A percentile compares a stretch with the other conserved stretches of the same genome.
phyloP scores from a whole-genome alignment of 2,329 filamentous ascomycete species.

The Colletotrichum spinosum region DNA sequence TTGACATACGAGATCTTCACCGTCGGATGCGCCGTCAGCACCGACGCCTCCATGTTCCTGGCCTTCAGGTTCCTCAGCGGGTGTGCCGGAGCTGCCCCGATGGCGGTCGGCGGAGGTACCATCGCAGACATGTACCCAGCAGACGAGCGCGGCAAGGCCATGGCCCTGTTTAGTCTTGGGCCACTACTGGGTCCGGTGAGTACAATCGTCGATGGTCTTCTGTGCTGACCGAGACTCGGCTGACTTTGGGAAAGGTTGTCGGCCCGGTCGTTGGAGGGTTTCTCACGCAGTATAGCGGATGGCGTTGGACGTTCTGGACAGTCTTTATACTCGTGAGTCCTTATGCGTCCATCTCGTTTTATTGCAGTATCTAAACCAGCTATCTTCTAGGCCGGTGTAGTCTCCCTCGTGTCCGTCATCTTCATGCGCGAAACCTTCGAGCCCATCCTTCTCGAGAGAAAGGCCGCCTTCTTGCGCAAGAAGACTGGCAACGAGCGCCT shows the following conservation, averaged over 20 bases:
- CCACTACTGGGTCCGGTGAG: conserved; percentile 48
- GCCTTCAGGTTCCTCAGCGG: conserved; percentile 47
- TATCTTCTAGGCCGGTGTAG: conserved; percentile 46
- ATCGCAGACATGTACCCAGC: conserved; percentile 49
- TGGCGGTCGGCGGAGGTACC: conserved; percentile 49
- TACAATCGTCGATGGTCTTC: neutral
- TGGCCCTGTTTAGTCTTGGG: conserved; percentile 50
- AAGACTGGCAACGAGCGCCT: conserved; percentile 64
- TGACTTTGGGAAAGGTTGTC: conserved; percentile 19
- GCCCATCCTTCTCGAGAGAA: conserved; percentile 57
- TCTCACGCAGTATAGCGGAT: conserved; percentile 43
- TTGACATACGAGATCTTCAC: conserved; percentile 46
- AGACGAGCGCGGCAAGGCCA: conserved; percentile 48
- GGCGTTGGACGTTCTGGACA: conserved; percentile 62
- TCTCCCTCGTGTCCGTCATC: conserved; percentile 51
- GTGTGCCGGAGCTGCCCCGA: conserved; percentile 41
- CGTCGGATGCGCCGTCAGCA: conserved; percentile 44
- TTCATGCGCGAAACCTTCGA: conserved; percentile 62
- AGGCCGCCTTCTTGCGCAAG: conserved; percentile 55
- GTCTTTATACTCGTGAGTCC: conserved; percentile 49
- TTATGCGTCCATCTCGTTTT: neutral
- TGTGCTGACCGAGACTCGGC: neutral
- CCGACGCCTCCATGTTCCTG: conserved; percentile 45
- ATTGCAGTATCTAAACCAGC: fast-evolving
- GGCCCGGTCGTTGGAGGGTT: conserved; percentile 49